These are phyloP conservation scores for Ophiostoma angusticollis DNA, from an alignment of 2,329 filamentous ascomycete genomes.

Conservation along the genomic window DNA sequence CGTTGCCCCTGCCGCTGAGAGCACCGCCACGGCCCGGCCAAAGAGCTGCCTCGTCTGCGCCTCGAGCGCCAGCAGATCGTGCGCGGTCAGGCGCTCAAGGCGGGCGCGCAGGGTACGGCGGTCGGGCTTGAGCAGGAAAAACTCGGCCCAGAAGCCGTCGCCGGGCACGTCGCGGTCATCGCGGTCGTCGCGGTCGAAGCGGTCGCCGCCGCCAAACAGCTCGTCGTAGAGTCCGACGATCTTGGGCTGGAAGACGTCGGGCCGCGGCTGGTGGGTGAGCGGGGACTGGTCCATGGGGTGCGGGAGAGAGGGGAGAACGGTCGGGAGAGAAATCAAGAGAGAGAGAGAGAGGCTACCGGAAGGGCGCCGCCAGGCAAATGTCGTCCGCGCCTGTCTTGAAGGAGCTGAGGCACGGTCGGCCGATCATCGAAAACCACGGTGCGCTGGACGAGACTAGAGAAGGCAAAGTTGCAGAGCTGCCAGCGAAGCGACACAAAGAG, in stretches of 20 bases:
- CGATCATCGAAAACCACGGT: too few species aligned
- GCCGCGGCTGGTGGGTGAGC: constrained; percentile 80
- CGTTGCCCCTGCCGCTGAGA: constrained; percentile 45
- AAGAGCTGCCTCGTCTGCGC: constrained; percentile 72
- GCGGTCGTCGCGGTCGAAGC: not conserved
- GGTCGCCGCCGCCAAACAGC: constrained; percentile 25
- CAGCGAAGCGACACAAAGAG: too few species aligned
- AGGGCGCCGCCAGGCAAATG: too few species aligned
- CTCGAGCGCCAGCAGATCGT: constrained; percentile 65
- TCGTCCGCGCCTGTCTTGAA: too few species aligned
- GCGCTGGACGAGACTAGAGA: too few species aligned
- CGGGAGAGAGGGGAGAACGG: not conserved
- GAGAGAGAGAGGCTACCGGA: not conserved
- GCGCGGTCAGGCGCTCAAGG: constrained; percentile 56
- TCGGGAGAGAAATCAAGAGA: too few species aligned
- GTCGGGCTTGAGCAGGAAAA: constrained; percentile 83
- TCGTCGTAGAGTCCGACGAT: constrained; percentile 80
- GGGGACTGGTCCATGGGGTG: constrained; percentile 51
- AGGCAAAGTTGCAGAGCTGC: too few species aligned
- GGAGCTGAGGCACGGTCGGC: too few species aligned
- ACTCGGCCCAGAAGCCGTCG: constrained; percentile 91
- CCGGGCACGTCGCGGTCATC: constrained; percentile 44
- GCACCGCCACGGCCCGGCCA: constrained; percentile 46
- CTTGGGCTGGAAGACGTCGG: constrained; percentile 86
- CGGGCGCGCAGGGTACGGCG: constrained; percentile 52